These are phyloP conservation scores for Guadua angustifolia DNA, from an alignment of 176 grass and related monocot genomes.

Conservation along the genomic window DNA sequence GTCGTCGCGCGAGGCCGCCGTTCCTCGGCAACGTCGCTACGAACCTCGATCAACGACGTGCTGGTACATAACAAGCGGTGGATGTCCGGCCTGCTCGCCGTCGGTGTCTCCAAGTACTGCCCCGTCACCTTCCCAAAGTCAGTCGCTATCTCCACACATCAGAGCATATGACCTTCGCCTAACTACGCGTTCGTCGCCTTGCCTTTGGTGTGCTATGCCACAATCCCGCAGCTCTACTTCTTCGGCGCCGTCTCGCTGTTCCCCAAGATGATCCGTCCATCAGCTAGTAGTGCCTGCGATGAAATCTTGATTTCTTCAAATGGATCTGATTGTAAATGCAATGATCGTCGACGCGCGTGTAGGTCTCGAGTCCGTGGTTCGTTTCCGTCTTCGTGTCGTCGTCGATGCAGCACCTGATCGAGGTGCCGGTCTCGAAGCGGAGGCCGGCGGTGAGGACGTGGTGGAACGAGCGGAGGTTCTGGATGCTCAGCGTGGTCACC, in stretches of 20 bases:
- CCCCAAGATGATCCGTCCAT: neutral
- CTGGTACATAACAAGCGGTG: slow-evolving; percentile 74
- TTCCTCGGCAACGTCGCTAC: slow-evolving; percentile 64
- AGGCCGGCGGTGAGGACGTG: slow-evolving; percentile 21
- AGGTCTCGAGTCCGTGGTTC: slow-evolving; percentile 22
- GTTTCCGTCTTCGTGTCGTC: slow-evolving; percentile 45
- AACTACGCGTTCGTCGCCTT: slow-evolving; percentile 38
- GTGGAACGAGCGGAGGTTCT: slow-evolving; percentile 48
- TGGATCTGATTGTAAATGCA: neutral
- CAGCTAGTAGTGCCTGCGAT: neutral
- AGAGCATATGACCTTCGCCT: slow-evolving; percentile 58
- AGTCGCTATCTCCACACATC: slow-evolving; percentile 41
- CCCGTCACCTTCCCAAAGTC: slow-evolving; percentile 46
- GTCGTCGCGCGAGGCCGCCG: slow-evolving; percentile 27
- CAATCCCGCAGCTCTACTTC: slow-evolving; percentile 56
- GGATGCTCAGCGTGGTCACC: slow-evolving; percentile 59
- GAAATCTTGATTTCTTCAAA: neutral
- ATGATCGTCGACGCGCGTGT: neutral
- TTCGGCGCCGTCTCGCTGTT: slow-evolving; percentile 50
- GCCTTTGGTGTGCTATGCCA: slow-evolving; percentile 57
- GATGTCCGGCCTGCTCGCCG: slow-evolving; percentile 59
- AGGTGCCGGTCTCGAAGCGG: slow-evolving; percentile 35
- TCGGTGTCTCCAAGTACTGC: slow-evolving; percentile 54
- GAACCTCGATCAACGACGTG: slow-evolving; percentile 63
- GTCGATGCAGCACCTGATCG: slow-evolving; percentile 48